Conservation (phyloP, 2,329 filamentous ascomycete species). For the Microdochium trichocladiopsis region DNA sequence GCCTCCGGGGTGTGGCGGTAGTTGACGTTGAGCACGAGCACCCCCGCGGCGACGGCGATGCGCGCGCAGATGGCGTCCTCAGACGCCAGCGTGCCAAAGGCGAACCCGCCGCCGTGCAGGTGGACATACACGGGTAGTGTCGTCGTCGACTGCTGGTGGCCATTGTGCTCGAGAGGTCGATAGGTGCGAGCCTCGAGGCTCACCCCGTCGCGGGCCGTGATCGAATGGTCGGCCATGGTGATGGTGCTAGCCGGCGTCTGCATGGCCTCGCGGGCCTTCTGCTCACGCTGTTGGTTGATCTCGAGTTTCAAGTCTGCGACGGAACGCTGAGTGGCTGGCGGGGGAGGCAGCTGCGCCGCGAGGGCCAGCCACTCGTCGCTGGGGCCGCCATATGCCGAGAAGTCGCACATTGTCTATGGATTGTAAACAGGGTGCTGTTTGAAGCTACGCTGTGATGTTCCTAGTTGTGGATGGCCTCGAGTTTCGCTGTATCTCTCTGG, state of each 20-base stretch:
- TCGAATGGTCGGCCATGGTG: slow-evolving; percentile 23
- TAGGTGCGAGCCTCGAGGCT: slow-evolving; percentile 38
- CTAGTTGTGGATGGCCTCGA: no score
- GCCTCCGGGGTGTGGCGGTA: slow-evolving; percentile 53
- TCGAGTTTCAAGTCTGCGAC: slow-evolving; percentile 13
- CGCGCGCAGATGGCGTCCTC: slow-evolving; percentile 46
- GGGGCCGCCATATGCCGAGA: slow-evolving; percentile 24
- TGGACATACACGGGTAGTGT: slow-evolving; percentile 42
- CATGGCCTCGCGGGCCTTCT: slow-evolving; percentile 20
- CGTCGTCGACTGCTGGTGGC: slow-evolving; percentile 12
- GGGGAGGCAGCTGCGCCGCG: slow-evolving; percentile 21
- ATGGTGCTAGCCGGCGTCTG: slow-evolving; percentile 16
- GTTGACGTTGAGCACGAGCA: slow-evolving; percentile 46
- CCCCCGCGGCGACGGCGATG: slow-evolving; percentile 31
- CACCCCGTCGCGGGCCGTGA: slow-evolving; percentile 35
- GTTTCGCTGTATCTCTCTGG: no score
- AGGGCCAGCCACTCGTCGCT: slow-evolving; percentile 36
- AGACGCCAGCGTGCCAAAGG: slow-evolving; percentile 43
- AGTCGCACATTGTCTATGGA: background rate
- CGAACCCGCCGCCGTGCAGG: slow-evolving; percentile 48
- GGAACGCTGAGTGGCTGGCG: slow-evolving; percentile 9
- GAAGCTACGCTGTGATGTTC: no score
- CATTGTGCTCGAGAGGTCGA: slow-evolving; percentile 21
- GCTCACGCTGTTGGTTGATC: slow-evolving; percentile 24
- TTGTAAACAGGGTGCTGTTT: background rate